Percentiles rank a stretch among this genome's conserved stretches.
Conservation (phyloP, 139 green algal genomes). For the Closterium sp. region DNA sequence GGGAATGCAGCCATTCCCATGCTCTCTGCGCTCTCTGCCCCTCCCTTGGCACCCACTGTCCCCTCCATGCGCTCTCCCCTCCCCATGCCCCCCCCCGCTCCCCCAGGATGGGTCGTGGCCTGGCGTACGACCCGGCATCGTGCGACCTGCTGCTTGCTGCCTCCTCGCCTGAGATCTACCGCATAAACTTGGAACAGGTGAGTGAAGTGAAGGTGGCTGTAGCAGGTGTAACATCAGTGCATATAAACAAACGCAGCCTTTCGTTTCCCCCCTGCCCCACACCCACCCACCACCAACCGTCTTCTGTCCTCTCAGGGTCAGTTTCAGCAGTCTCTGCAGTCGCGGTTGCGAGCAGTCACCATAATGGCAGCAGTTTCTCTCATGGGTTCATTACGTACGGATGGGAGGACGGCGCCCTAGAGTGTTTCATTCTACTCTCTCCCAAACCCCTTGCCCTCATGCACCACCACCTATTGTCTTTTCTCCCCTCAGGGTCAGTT, state of each 20-base stretch:
- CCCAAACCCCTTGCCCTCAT: too few relatives aligned
- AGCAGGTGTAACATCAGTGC: too few relatives aligned
- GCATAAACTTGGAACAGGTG: slow-evolving; percentile 81
- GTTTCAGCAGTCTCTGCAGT: slow-evolving; percentile 77
- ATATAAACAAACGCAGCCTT: too few relatives aligned
- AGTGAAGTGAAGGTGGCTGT: not conserved
- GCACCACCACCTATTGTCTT: not conserved
- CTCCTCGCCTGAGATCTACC: slow-evolving; percentile 74
- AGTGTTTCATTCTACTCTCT: slow-evolving; percentile 77
- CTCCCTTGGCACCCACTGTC: too few relatives aligned
- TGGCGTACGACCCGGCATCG: slow-evolving; percentile 75
- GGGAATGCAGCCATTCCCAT: too few relatives aligned
- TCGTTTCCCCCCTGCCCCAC: not conserved
- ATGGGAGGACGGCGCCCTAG: slow-evolving; percentile 82
- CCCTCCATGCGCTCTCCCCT: too few relatives aligned
- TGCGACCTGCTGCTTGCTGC: slow-evolving; percentile 82
- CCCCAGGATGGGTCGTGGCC: slow-evolving; percentile 66
- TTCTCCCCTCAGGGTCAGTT: slow-evolving; percentile 71
- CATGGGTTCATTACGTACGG: slow-evolving; percentile 74
- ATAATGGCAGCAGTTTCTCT: slow-evolving; percentile 53
- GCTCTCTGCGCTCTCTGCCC: too few relatives aligned
- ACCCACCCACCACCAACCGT: not conserved
- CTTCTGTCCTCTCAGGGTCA: slow-evolving; percentile 56
- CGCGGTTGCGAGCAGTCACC: slow-evolving; percentile 72
- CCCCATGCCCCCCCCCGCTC: not conserved